phyloP scores from a whole-genome alignment of 805 yeast species.

The Tetrapisispora taiwanensis region DNA sequence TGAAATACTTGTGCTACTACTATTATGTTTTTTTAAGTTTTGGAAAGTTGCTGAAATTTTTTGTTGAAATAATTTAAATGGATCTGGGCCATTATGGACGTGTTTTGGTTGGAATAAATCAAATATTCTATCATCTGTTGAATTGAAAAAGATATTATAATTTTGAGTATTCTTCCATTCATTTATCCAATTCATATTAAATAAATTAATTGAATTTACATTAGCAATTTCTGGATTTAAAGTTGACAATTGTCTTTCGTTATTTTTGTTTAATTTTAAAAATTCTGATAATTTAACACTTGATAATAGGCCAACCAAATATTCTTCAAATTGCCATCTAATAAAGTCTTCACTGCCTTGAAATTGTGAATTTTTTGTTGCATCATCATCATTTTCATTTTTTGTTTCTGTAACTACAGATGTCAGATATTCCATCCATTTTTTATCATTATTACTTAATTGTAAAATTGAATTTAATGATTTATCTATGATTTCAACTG shows the following conservation, averaged over 20 bases:
- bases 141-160: slow-evolving; percentile 41
- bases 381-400: slow-evolving; percentile 32
- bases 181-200: slow-evolving; percentile 37
- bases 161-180: slow-evolving; percentile 49
- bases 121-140: slow-evolving; percentile 62
- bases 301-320: slow-evolving; percentile 64
- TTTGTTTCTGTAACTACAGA: slow-evolving; percentile 39
- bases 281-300: slow-evolving; percentile 62
- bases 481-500: slow-evolving; percentile 38
- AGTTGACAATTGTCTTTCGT: slow-evolving; percentile 29
- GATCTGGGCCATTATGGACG: slow-evolving; percentile 22
- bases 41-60: slow-evolving; percentile 25
- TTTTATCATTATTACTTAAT: slow-evolving; percentile 54
- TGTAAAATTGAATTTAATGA: slow-evolving; percentile 35
- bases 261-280: slow-evolving; percentile 30
- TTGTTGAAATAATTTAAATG: slow-evolving; percentile 23
- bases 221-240: slow-evolving; percentile 22
- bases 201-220: slow-evolving; percentile 32
- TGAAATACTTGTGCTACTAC: background rate
- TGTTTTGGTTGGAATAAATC: slow-evolving; percentile 46
- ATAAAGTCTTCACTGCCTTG: slow-evolving; percentile 81
- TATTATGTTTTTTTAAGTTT: slow-evolving; percentile 8
- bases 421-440: slow-evolving; percentile 56
- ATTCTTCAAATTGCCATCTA: slow-evolving; percentile 82
- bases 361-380: slow-evolving; percentile 39